These are phyloP conservation scores for Leccinum griseonigrum DNA, from an alignment of 1,284 basidiomycete genomes.

Conservation along the genomic window DNA sequence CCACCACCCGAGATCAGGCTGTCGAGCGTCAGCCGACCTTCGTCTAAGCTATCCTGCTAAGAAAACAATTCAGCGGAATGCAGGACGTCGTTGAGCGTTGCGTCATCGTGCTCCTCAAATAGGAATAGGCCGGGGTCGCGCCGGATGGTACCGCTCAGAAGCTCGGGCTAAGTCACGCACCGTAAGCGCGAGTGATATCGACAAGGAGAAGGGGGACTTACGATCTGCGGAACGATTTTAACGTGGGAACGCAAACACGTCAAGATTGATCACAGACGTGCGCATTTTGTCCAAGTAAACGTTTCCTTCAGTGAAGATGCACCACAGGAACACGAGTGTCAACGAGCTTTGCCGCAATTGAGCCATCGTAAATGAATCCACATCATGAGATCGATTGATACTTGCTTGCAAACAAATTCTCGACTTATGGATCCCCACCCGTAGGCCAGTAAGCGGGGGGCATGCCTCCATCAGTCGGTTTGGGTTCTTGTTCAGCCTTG, in stretches of 20 bases:
- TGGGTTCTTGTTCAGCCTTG: not conserved
- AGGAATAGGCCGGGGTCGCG: constrained; percentile 57
- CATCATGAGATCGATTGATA: not conserved
- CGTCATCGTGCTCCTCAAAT: constrained; percentile 72
- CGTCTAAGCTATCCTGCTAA: constrained; percentile 47
- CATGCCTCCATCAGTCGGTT: not conserved
- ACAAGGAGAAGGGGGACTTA: not conserved
- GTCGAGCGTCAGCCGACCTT: constrained; percentile 31
- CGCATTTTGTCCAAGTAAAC: constrained; percentile 51
- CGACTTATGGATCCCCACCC: not conserved
- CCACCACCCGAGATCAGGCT: constrained; percentile 57
- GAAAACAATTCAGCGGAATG: constrained; percentile 54
- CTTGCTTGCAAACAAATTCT: constrained; percentile 5
- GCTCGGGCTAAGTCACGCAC: not conserved
- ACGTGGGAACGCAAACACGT: constrained; percentile 5
- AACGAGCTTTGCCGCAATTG: constrained; percentile 43
- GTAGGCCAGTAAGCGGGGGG: not conserved
- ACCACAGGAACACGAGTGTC: constrained; percentile 50
- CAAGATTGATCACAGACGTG: constrained; percentile 28
- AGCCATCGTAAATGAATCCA: not conserved
- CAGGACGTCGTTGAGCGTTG: constrained; percentile 52
- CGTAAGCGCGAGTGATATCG: not conserved
- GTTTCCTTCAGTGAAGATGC: constrained; percentile 56
- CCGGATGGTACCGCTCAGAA: constrained; percentile 48
- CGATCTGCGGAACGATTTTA: constrained; percentile 2